Evolutionary conservation across 768 basidiomycete species (phyloP), one percentile per base, ranked within the genome.

Genomic region (Serpula lacrymans): DNA sequence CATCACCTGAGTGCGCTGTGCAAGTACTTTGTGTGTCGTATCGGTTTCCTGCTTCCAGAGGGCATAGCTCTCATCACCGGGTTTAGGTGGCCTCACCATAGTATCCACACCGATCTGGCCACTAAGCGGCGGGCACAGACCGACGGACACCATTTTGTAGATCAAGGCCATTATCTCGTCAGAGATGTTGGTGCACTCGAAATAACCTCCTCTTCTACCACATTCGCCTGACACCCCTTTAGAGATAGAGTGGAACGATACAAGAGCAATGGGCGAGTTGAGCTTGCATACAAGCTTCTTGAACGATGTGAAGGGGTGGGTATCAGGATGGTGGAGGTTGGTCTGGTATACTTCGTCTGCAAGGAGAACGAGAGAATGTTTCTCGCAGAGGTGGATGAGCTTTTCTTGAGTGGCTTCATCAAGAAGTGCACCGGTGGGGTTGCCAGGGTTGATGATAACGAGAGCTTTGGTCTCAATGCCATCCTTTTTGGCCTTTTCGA

Each of bases 321-420:
- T 70, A 3, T 62, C 55, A 29, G 66, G 70, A 32, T 74, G 70
- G 69, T 94, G 93, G 31, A 98, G 75, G 70, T 98, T 98, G 52
- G 68, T 69, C 65, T 99, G 95, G 74, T 99, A 97, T n/a, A 99
- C 95, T 63, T 99, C 95, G 63, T 99, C 95, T 0, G 95, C 95
- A 49, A 98, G 78, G 37, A 99, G 78, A 16, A 95, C 85, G 42
- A 99, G 80, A 6, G 71, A 70, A 65, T 97, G 71, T 50, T 86
- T 72, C 58, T 93, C 88, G 65, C 92, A 95, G 8, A 98, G 64
- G 20, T 78, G 65, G n/a, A 96, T 80, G 42, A 99, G 75, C 35
- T 75, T 67, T 42, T 73, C 68, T 72, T 92, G 88, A 16, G 86
- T 88, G 21, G 62, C 49, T 43, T 78, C 71, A 48, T 82, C 76